Evolutionary conservation across 306 rosid genomes (phyloP).

Genomic region (Rubus parviflorus): DNA sequence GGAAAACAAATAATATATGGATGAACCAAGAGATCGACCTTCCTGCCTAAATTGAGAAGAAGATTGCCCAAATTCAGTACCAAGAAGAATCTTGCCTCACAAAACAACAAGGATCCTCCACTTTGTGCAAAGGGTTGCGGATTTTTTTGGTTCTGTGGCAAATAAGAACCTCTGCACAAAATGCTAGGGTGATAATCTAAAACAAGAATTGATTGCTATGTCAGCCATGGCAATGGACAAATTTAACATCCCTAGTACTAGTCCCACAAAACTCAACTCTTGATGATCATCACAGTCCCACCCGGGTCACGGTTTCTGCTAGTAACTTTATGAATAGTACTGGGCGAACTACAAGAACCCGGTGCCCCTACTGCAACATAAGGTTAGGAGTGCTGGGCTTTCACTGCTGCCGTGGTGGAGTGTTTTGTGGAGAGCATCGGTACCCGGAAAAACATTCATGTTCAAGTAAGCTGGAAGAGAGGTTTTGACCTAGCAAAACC

Average conservation of each 20-base stretch:
- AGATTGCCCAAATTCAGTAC: background rate
- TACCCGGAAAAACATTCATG: slow-evolving; percentile 21
- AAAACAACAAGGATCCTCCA: background rate
- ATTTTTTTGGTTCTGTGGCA: slow-evolving; percentile 4
- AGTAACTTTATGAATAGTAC: background rate
- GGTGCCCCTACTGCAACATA: slow-evolving; percentile 19
- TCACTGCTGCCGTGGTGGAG: slow-evolving; percentile 13
- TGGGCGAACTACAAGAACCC: background rate
- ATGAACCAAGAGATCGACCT: background rate
- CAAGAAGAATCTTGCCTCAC: background rate
- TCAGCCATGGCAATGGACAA: background rate
- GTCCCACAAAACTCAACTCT: too few species aligned
- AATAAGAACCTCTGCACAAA: slow-evolving; percentile 8
- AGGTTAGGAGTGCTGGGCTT: slow-evolving; percentile 25
- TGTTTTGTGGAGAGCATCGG: slow-evolving; percentile 26
- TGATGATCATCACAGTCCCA: too few species aligned
- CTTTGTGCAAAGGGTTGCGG: slow-evolving; percentile 3
- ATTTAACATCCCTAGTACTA: background rate
- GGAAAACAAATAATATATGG: too few species aligned
- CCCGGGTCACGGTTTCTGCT: background rate
- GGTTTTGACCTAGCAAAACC: background rate
- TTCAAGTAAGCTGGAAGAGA: background rate
- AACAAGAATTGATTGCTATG: background rate
- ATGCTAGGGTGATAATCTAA: background rate
- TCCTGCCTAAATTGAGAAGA: background rate